A percentile compares a stretch with the other conserved stretches of the same genome.
Conservation (phyloP, 1,284 basidiomycete genomes). For the Naganishia sp. region DNA sequence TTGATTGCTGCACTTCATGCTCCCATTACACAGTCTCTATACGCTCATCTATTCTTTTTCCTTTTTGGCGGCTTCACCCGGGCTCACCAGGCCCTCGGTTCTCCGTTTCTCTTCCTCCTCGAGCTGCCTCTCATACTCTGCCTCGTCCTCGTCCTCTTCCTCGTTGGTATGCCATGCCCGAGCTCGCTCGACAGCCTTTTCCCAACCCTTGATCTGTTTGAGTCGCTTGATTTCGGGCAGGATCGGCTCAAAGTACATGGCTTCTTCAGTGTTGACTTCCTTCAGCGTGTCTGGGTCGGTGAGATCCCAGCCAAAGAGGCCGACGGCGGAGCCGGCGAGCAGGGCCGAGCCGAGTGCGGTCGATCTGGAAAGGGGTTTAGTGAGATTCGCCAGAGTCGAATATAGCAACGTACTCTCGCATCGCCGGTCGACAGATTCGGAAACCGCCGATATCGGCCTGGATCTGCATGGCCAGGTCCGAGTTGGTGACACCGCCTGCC, state of each 20-base stretch:
- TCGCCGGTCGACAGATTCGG: conserved; percentile 85
- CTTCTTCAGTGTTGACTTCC: conserved; percentile 85
- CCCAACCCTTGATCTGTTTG: conserved; percentile 74
- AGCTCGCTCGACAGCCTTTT: conserved; percentile 77
- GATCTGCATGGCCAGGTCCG: conserved; percentile 75
- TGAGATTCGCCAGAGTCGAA: conserved; percentile 16
- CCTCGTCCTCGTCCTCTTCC: conserved; percentile 34
- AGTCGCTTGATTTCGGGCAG: conserved; percentile 62
- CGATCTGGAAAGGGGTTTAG: conserved; percentile 60
- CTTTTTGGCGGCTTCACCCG: conserved; percentile 5
- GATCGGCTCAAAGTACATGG: conserved; percentile 67
- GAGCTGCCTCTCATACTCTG: conserved; percentile 31
- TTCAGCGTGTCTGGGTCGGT: conserved; percentile 78
- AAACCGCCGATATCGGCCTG: conserved; percentile 93
- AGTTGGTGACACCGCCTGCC: conserved; percentile 76
- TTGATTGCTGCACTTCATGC: too few species aligned
- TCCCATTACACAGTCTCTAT: too few species aligned
- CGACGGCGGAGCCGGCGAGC: conserved; percentile 86
- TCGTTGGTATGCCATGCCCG: conserved; percentile 64
- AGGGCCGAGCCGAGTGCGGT: conserved; percentile 96
- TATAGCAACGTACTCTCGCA: conserved; percentile 77
- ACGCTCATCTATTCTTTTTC: conserved; percentile 6
- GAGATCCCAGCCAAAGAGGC: conserved; percentile 93
- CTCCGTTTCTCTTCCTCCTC: conserved; percentile 22
- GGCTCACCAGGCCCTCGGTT: conserved; percentile 10